Conservation (phyloP, 1,284 basidiomycete species). For the Malassezia nana region DNA sequence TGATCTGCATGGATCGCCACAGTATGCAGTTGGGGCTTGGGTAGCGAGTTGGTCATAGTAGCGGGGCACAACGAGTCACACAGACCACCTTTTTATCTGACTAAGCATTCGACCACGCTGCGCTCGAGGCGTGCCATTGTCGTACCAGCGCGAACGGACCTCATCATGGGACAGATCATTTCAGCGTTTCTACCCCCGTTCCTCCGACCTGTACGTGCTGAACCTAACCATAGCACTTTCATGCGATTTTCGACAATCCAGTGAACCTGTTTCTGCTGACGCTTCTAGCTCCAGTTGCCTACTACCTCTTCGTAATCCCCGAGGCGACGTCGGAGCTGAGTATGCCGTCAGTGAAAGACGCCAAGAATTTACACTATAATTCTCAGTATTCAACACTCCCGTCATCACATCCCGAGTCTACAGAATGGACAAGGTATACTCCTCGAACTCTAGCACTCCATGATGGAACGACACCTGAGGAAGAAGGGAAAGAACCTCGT, state of each 20-base stretch:
- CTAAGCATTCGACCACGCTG: neutral
- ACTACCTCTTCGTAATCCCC: neutral
- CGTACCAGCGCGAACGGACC: neutral
- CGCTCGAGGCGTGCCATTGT: neutral
- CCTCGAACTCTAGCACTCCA: conserved; percentile 40
- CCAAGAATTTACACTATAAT: neutral
- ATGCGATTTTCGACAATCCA: conserved; percentile 1
- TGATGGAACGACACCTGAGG: conserved; percentile 25
- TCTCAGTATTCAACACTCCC: conserved; percentile 33
- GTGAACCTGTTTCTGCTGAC: conserved; percentile 2
- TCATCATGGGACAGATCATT: conserved; percentile 2
- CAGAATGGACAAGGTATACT: conserved; percentile 38
- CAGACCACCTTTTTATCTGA: neutral
- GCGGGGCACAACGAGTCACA: neutral
- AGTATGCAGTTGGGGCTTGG: conserved; percentile 22
- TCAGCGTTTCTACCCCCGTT: neutral
- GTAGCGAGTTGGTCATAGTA: neutral
- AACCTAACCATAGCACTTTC: neutral
- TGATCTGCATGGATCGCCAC: conserved; percentile 25
- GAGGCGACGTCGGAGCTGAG: neutral
- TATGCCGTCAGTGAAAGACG: conserved; percentile 1
- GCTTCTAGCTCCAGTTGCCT: neutral
- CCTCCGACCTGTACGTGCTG: neutral
- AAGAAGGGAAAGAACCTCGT: conserved; percentile 42
- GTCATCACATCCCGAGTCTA: conserved; percentile 26